Evolutionary conservation across 352 stramenopile genomes (phyloP).

Genomic region (Phytopythium aichiense): DNA sequence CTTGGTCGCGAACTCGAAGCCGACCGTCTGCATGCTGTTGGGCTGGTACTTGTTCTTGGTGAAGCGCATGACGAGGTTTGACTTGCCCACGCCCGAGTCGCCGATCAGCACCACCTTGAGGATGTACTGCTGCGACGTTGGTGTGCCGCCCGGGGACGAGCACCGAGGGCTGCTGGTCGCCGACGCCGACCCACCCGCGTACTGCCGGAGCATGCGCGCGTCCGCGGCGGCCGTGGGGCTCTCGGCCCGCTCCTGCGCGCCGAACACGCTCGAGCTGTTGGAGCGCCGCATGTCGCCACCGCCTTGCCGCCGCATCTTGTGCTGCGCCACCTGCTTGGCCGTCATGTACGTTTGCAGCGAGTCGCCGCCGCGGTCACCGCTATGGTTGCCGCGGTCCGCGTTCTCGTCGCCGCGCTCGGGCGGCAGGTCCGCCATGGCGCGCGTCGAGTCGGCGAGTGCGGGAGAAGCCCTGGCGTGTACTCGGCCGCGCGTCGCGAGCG

Average conservation of each 20-base stretch:
- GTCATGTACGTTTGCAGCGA: conserved; percentile 54
- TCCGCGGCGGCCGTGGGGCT: conserved; percentile 4
- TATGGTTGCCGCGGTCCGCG: not conserved
- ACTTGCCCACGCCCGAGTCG: conserved; percentile 86
- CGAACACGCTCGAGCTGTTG: conserved; percentile 31
- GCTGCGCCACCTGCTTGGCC: conserved; percentile 64
- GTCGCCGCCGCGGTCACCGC: conserved; percentile 2
- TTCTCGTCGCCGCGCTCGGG: conserved; percentile 10
- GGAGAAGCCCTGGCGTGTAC: not conserved
- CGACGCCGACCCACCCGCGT: conserved; percentile 25
- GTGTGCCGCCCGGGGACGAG: conserved; percentile 23
- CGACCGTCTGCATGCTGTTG: conserved; percentile 74
- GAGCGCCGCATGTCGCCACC: conserved; percentile 32
- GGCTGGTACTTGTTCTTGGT: conserved; percentile 88
- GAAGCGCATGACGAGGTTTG: conserved; percentile 85
- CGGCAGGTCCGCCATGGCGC: not conserved
- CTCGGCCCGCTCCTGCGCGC: conserved; percentile 6
- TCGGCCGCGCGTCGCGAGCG: not conserved
- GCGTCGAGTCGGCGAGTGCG: not conserved
- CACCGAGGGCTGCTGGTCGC: conserved; percentile 47
- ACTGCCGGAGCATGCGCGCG: conserved; percentile 10
- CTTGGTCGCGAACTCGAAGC: conserved; percentile 87
- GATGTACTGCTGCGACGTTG: conserved; percentile 45
- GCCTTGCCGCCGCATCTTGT: conserved; percentile 28
- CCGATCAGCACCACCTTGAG: conserved; percentile 89